Base-by-base conservation (phyloP, 2,329 filamentous ascomycete species). In the Hymenoscyphus scutula region DNA sequence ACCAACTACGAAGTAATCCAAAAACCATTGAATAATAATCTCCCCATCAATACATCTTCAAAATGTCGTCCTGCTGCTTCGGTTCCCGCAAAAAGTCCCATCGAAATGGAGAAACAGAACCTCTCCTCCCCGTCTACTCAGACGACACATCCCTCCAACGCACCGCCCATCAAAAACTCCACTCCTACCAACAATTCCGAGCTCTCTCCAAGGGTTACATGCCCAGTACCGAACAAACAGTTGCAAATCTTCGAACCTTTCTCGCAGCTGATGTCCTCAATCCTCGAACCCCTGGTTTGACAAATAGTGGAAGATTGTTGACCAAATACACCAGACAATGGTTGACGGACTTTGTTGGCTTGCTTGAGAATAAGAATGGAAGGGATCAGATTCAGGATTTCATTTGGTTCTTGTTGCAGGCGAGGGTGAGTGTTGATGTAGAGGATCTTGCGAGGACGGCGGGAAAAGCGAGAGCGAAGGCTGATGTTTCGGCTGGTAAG, bases 381-480 rank as follows among this genome's bases (percentile, higher is more conserved):
- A 77, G 85, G 17, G 92, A 98, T 75, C 89, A 97, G 74, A 85
- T 98, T 19, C 94, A 98, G 75, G 91, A 97, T 71, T 90, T 97
- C 67, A 81, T 97, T 45, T 97, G 92, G 92, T 92, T 89, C 70
- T 76, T 96, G 55, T 80, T 86, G 66, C 89, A 90, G 73, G 88
- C 91, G n/a, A 84, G 84, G 37, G 78, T 95, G 5, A 84, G 84
- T 1, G 76, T 94, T 3, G 87, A 93, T 69, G 80, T 86, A 1
- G 80, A 84, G 19, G 83, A 90, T 64, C 78, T 93, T 53, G 81
- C 83, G 1, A 77, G 81, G 45, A 82, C 83, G 56, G 89, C 86
- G 2, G 81, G 81, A 56, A 82, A 82, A 68, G 84, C 84, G 19
- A 90, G 86, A 74, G 81, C 84, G 4, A 87, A 84, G 70, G 89